These are phyloP conservation scores for Trichoderma oligosporum DNA, from an alignment of 2,329 filamentous ascomycete genomes.

Conservation along the genomic window DNA sequence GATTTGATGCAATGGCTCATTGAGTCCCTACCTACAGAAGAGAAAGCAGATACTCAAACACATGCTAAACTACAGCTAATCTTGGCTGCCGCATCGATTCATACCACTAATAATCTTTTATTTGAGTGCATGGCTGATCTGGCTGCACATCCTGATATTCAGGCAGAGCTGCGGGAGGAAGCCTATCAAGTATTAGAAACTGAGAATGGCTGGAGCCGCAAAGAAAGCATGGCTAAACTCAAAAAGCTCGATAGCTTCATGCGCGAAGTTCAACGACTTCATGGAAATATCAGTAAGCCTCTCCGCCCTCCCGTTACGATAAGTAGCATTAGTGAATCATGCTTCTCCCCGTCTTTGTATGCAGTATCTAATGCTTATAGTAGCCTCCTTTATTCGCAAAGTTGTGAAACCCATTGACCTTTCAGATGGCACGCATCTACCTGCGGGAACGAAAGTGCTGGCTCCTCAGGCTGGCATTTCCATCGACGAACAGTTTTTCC, in stretches of 20 bases:
- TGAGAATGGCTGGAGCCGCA: slow-evolving; percentile 41
- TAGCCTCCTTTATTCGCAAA: slow-evolving; percentile 45
- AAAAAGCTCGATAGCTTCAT: slow-evolving; percentile 49
- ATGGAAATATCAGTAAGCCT: slow-evolving; percentile 41
- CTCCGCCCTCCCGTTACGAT: not conserved
- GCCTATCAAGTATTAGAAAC: slow-evolving; percentile 40
- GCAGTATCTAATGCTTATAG: slow-evolving; percentile 22
- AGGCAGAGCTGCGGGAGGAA: slow-evolving; percentile 48
- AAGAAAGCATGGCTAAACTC: slow-evolving; percentile 42
- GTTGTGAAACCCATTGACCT: slow-evolving; percentile 44
- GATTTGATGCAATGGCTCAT: slow-evolving; percentile 46
- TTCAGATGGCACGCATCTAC: slow-evolving; percentile 43
- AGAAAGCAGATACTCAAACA: slow-evolving; percentile 36
- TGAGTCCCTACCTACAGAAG: slow-evolving; percentile 38
- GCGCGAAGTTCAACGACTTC: slow-evolving; percentile 40
- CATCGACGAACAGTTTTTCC: slow-evolving; percentile 39
- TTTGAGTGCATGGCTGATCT: slow-evolving; percentile 51
- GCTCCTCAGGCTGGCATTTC: slow-evolving; percentile 41
- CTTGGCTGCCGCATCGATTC: slow-evolving; percentile 43
- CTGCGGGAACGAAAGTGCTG: slow-evolving; percentile 41
- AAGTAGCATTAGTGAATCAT: not conserved
- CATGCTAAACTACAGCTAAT: slow-evolving; percentile 45
- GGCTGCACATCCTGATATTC: slow-evolving; percentile 44
- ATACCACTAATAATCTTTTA: slow-evolving; percentile 43
- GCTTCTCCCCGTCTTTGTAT: not conserved